Percentiles rank a stretch among this genome's conserved stretches.
Evolutionary conservation across 345 rosid genomes (phyloP).

Genomic region (Carallia brachiata): DNA sequence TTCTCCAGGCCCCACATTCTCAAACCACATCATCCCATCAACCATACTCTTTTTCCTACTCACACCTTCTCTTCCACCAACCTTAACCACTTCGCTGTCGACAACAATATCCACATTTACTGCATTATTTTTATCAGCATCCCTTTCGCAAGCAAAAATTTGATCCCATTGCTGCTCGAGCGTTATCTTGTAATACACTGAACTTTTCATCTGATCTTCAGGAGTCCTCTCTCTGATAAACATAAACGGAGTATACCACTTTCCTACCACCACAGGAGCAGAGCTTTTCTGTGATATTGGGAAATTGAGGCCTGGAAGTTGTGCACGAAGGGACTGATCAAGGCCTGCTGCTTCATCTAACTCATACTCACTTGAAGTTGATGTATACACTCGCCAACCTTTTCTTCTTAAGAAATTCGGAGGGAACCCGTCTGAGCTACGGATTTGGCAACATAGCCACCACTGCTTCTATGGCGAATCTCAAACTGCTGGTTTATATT

Average conservation of each 20-base stretch:
- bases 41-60: neutral
- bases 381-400: constrained; percentile 11
- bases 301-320: constrained; percentile 18
- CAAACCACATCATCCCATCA: constrained; percentile 14
- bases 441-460: constrained; percentile 9
- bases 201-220: constrained; percentile 14
- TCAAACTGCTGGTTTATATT: constrained; percentile 13
- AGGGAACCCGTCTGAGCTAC: constrained; percentile 17
- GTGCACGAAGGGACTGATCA: constrained; percentile 1
- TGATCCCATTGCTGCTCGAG: constrained; percentile 22
- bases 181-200: constrained; percentile 18
- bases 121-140: neutral
- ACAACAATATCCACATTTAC: constrained; percentile 9
- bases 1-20: neutral
- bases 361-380: constrained; percentile 9
- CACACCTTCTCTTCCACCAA: neutral
- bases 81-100: neutral
- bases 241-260: constrained; percentile 27
- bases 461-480: neutral
- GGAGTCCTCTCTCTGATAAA: constrained; percentile 11
- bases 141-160: neutral
- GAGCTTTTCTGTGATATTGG: constrained; percentile 1
- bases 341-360: constrained; percentile 27
- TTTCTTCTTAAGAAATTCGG: constrained; percentile 16
- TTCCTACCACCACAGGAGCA: constrained; percentile 12